Evolutionary conservation across 2,329 filamentous ascomycete species (phyloP), one percentile per base, ranked within the genome.

Genomic region (Microcyclosporella mali): DNA sequence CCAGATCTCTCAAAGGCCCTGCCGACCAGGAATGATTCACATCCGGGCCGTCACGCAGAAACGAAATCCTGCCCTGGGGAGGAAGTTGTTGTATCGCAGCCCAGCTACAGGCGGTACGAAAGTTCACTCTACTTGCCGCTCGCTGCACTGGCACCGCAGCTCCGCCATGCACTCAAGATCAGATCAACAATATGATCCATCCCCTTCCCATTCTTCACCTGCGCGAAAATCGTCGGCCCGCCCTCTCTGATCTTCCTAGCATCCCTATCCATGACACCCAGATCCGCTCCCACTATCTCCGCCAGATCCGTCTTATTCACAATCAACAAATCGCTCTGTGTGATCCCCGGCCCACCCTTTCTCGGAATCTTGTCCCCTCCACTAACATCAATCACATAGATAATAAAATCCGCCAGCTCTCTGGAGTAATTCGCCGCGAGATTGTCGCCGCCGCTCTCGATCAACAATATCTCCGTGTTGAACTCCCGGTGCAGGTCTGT

Each of bases 291-390:
- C 17, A 98, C 82, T 4, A 85, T 79, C 68, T 89, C 84, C 0
- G 92, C 89, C 52, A 98, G 67, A 69, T 98, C 92, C 33, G 89
- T 95, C 80, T 98, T 98, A 69, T 98, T 98, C 39, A 98, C 87
- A 15, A 98, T 78, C 52, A 98, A 68, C 65, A 98, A 65, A 61
- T 98, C 92, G 57, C 85, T 92, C 70, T 95, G 90, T 4, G 92
- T 98, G 64, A 98, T 98, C 1, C 92, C 92, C 0, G 92, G 92
- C 0, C 92, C 92, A 19, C 92, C 92, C 71, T 98, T 98, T 19
- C 92, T 72, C 0, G 92, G 92, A 38, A 98, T 84, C 77, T 98
- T 98, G 67, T 98, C 92, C 10, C 92, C 92, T 16, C 92, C 92
- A 43, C 82, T 85, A 14, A 98, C 92, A 67, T 98, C 92, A 57